phyloP scores from a whole-genome alignment of 305 asterid genomes.

The Caryopteris hybrid region DNA sequence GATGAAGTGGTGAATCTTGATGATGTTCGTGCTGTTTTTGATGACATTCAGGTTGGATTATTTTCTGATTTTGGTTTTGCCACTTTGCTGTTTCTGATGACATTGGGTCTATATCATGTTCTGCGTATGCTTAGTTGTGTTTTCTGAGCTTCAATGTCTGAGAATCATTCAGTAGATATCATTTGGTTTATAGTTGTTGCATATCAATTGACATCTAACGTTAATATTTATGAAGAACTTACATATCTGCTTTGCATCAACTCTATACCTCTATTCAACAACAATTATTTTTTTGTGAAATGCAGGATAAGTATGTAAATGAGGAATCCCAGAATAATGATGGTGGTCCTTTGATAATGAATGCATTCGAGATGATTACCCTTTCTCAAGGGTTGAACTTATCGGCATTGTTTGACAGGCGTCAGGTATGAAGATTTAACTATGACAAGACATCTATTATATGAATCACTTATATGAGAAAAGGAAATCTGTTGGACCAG shows the following conservation, averaged over 20 bases:
- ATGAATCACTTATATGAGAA: not conserved
- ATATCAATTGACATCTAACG: constrained; percentile 1
- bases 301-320: constrained; percentile 80
- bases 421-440: constrained; percentile 49
- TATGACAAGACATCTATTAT: not conserved
- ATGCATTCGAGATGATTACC: constrained; percentile 98
- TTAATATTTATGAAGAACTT: not conserved
- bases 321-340: constrained; percentile 48
- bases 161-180: not conserved
- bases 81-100: constrained; percentile 48
- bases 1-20: constrained; percentile 84
- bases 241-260: not conserved
- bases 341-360: constrained; percentile 79
- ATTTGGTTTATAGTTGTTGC: constrained; percentile 7
- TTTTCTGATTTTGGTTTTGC: constrained; percentile 2
- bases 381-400: constrained; percentile 94
- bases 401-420: constrained; percentile 91
- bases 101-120: constrained; percentile 36
- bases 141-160: not conserved
- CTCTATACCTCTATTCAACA: constrained; percentile 9
- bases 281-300: constrained; percentile 16
- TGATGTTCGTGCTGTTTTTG: constrained; percentile 82
- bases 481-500: not conserved
- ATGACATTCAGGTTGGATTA: constrained; percentile 69
- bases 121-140: not conserved